Conservation (phyloP, 2,329 filamentous ascomycete species). For the Clonostachys rosea region DNA sequence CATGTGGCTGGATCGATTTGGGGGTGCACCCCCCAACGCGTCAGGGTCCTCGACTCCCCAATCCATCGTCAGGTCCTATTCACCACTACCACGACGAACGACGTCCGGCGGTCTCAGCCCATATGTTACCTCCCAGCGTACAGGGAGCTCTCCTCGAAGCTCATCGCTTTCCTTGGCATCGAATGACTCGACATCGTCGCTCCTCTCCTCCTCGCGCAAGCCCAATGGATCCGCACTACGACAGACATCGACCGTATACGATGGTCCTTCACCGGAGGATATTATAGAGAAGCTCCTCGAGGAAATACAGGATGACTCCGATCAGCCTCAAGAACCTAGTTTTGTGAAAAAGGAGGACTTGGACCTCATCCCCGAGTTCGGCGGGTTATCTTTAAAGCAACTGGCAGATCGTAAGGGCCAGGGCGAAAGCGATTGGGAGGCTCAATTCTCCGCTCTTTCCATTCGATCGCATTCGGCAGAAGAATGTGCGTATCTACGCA, state of each 20-base stretch:
- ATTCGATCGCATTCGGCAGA: conserved; percentile 50
- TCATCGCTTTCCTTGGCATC: conserved; percentile 77
- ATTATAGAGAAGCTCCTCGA: conserved; percentile 52
- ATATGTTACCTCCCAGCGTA: conserved; percentile 62
- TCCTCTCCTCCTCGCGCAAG: conserved; percentile 60
- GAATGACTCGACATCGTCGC: conserved; percentile 71
- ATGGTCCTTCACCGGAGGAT: conserved; percentile 65
- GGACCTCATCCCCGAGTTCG: conserved; percentile 71
- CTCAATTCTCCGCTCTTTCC: too few relatives aligned
- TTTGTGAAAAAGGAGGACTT: conserved; percentile 46
- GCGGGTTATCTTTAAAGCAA: conserved; percentile 68
- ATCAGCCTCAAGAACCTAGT: conserved; percentile 3
- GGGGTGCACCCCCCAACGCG: conserved; percentile 54
- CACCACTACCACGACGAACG: conserved; percentile 64
- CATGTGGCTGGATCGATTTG: conserved; percentile 92
- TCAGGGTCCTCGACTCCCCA: conserved; percentile 55
- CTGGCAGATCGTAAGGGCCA: conserved; percentile 37
- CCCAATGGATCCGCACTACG: conserved; percentile 66
- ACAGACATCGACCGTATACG: conserved; percentile 45
- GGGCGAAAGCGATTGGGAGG: too few relatives aligned
- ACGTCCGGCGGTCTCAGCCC: conserved; percentile 61
- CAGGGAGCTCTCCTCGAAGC: conserved; percentile 63
- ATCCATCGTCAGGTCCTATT: conserved; percentile 63
- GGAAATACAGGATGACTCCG: conserved; percentile 4
- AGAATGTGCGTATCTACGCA: conserved; percentile 55